Evolutionary conservation across 1,284 basidiomycete species (phyloP).

Genomic region (Cryptococcus floricola): DNA sequence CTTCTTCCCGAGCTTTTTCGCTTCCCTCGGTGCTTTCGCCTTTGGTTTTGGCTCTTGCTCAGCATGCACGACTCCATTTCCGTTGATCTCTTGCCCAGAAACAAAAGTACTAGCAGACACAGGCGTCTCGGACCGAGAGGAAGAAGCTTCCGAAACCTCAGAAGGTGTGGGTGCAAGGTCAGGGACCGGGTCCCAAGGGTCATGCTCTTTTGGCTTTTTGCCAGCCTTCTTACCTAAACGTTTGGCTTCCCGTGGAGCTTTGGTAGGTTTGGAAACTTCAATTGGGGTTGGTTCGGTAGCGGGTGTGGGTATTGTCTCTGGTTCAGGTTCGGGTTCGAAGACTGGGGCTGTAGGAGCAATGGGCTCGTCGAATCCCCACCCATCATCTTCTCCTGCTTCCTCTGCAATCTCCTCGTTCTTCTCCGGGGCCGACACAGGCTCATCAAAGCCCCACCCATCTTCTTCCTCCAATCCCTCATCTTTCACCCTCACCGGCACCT

Average conservation of each 20-base stretch:
- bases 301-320: background rate
- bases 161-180: no score
- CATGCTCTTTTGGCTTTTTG: conserved; percentile 20
- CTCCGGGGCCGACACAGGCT: background rate
- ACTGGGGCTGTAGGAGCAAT: background rate
- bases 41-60: no score
- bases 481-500: conserved; percentile 49
- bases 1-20: conserved; percentile 4
- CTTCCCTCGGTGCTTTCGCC: background rate
- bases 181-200: conserved; percentile 12
- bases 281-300: conserved; percentile 8
- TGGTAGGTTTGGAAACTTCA: conserved; percentile 12
- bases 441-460: conserved; percentile 13
- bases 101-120: no score
- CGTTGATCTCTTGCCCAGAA: no score
- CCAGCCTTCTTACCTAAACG: conserved; percentile 33
- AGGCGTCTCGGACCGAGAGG: no score
- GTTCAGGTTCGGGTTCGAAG: background rate
- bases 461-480: conserved; percentile 5
- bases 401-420: background rate
- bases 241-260: conserved; percentile 35
- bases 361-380: conserved; percentile 49
- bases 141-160: no score
- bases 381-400: conserved; percentile 28
- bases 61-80: no score